phyloP scores from a whole-genome alignment of 371 early-diverging fungal genomes.

The Sporodiniella umbellata region DNA sequence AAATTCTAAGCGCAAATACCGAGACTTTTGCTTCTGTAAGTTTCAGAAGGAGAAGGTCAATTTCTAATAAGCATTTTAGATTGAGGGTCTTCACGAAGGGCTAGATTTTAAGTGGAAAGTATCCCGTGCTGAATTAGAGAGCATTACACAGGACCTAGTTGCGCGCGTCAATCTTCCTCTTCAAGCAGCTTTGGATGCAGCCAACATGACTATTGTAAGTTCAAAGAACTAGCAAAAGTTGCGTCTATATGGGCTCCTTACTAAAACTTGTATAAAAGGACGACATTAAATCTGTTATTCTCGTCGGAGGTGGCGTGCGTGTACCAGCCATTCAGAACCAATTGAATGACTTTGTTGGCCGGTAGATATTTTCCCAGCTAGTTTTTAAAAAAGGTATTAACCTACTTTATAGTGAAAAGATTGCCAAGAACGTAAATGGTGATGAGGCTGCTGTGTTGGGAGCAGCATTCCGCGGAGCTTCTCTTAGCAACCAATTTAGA shows the following conservation, averaged over 20 bases:
- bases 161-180: conserved; percentile 74
- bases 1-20: conserved; percentile 91
- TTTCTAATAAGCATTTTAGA: conserved; percentile 24
- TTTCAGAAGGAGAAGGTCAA: background rate
- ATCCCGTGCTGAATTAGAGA: conserved; percentile 78
- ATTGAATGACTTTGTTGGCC: conserved; percentile 72
- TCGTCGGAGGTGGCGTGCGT: conserved; percentile 94
- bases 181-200: conserved; percentile 60
- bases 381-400: background rate
- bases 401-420: conserved; percentile 55
- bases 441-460: conserved; percentile 97
- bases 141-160: conserved; percentile 60
- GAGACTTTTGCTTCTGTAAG: conserved; percentile 80
- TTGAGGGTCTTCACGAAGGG: conserved; percentile 87
- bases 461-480: conserved; percentile 89
- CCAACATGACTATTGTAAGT: conserved; percentile 67
- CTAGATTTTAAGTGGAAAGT: conserved; percentile 79
- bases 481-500: conserved; percentile 82
- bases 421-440: conserved; percentile 90
- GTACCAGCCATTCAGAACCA: conserved; percentile 80
- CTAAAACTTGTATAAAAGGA: conserved; percentile 14
- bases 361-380: conserved; percentile 36
- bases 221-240: background rate
- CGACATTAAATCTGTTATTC: conserved; percentile 80
- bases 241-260: too few species aligned